phyloP scores from a whole-genome alignment of 306 rosid genomes.

The Delonix regia region DNA sequence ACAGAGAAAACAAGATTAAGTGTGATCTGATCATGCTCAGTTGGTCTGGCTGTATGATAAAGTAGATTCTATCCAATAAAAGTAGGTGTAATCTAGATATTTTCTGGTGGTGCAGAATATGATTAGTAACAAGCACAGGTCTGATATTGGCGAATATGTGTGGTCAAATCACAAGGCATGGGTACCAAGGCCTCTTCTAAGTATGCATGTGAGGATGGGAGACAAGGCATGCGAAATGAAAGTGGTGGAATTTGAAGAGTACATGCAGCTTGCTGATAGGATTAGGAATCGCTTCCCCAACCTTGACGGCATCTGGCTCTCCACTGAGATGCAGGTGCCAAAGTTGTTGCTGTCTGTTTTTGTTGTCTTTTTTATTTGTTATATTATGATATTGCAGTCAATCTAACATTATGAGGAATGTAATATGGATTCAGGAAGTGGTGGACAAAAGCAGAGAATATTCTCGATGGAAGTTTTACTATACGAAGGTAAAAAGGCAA shows the following conservation, averaged over 20 bases:
- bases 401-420: not conserved
- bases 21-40: not conserved
- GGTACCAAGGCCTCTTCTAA: constrained; percentile 84
- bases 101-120: constrained; percentile 46
- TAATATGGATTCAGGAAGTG: constrained; percentile 58
- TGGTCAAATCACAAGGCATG: constrained; percentile 92
- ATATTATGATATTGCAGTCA: not conserved
- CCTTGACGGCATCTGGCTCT: constrained; percentile 71
- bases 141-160: constrained; percentile 78
- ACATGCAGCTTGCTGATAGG: constrained; percentile 73
- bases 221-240: constrained; percentile 93
- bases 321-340: constrained; percentile 95
- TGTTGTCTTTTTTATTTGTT: not conserved
- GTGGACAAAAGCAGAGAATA: constrained; percentile 61
- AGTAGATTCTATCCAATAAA: not conserved
- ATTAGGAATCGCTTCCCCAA: constrained; percentile 72
- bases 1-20: not conserved
- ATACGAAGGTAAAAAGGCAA: constrained; percentile 69
- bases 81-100: not conserved
- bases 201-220: constrained; percentile 94
- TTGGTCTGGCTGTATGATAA: not conserved
- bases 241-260: constrained; percentile 71
- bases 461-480: constrained; percentile 67
- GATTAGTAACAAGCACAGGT: constrained; percentile 27
- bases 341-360: constrained; percentile 30